phyloP scores from a whole-genome alignment of 805 yeast species.

The Yamadazyma phyllophila region DNA sequence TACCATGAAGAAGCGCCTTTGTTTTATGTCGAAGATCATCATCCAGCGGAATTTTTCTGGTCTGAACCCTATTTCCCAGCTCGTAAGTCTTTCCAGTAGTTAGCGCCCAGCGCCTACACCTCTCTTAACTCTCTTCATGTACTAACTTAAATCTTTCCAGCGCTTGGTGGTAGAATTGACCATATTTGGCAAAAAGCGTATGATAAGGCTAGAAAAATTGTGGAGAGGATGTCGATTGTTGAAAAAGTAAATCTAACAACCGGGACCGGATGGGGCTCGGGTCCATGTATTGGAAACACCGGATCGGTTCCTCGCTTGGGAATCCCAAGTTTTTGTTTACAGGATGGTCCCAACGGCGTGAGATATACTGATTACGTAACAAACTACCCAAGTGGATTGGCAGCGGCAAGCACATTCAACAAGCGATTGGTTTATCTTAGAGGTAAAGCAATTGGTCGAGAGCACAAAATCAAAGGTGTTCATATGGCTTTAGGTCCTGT shows the following conservation, averaged over 20 bases:
- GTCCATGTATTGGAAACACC: slow-evolving; percentile 61
- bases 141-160: slow-evolving; percentile 17
- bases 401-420: slow-evolving; percentile 59
- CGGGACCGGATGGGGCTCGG: slow-evolving; percentile 63
- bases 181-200: slow-evolving; percentile 58
- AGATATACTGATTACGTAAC: slow-evolving; percentile 56
- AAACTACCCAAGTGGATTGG: slow-evolving; percentile 57
- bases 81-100: slow-evolving; percentile 26
- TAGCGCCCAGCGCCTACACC: background rate
- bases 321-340: slow-evolving; percentile 55
- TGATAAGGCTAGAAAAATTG: slow-evolving; percentile 52
- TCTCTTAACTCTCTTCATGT: background rate
- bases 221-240: slow-evolving; percentile 52
- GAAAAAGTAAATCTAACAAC: slow-evolving; percentile 64
- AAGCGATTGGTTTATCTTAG: slow-evolving; percentile 48
- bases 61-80: slow-evolving; percentile 34
- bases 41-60: slow-evolving; percentile 25
- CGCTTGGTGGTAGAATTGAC: slow-evolving; percentile 47
- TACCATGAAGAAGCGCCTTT: slow-evolving; percentile 33
- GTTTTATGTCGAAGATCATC: slow-evolving; percentile 26
- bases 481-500: slow-evolving; percentile 56
- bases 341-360: slow-evolving; percentile 64
- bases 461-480: slow-evolving; percentile 53
- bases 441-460: slow-evolving; percentile 58
- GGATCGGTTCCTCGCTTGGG: slow-evolving; percentile 56